Conservation (phyloP, 1,284 basidiomycete genomes). For the Sanghuangporus weigelae region DNA sequence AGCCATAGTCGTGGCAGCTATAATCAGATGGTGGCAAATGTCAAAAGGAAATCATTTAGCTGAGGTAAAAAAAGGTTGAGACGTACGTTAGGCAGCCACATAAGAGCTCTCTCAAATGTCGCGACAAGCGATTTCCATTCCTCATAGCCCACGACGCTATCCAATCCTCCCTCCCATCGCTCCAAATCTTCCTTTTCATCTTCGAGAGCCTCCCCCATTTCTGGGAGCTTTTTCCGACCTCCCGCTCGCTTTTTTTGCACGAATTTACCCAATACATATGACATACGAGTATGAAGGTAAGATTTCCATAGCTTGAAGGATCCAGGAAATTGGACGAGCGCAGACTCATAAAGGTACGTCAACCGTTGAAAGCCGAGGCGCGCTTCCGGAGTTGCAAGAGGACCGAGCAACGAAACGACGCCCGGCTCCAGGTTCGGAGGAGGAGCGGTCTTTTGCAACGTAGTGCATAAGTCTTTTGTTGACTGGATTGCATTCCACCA, state of each 20-base stretch:
- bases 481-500: conserved; percentile 89
- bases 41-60: conserved; percentile 11
- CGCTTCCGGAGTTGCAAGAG: conserved; percentile 67
- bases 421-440: conserved; percentile 43
- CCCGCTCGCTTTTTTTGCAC: conserved; percentile 71
- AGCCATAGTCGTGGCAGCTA: conserved; percentile 94
- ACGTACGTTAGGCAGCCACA: conserved; percentile 88
- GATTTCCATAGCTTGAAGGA: conserved; percentile 96
- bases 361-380: conserved; percentile 78
- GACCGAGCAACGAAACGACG: conserved; percentile 54
- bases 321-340: conserved; percentile 81
- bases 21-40: conserved; percentile 9
- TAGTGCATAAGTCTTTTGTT: conserved; percentile 61
- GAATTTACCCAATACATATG: conserved; percentile 79
- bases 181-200: conserved; percentile 76
- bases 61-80: conserved; percentile 3
- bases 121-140: conserved; percentile 93
- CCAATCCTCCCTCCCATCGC: conserved; percentile 81
- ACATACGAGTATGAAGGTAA: conserved; percentile 81
- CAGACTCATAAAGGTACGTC: conserved; percentile 90
- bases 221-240: conserved; percentile 82
- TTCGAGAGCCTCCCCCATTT: conserved; percentile 84
- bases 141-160: conserved; percentile 85
- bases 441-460: conserved; percentile 53
- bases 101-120: conserved; percentile 87